These are phyloP conservation scores for Aspergillus hortae DNA, from an alignment of 2,329 filamentous ascomycete species.

Conservation along the genomic window DNA sequence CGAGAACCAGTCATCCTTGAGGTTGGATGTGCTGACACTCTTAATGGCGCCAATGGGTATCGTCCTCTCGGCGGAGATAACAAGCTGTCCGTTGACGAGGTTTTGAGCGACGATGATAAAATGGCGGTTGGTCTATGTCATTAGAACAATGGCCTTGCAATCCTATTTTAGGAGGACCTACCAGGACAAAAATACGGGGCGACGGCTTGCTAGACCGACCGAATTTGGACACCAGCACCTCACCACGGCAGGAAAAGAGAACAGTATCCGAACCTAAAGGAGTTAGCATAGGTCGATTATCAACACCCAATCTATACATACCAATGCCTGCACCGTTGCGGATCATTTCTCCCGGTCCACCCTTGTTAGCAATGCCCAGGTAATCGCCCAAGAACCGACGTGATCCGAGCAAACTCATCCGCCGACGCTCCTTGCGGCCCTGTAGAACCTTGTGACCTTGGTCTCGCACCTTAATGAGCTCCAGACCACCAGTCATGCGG, in stretches of 20 bases:
- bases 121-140: constrained; percentile 65
- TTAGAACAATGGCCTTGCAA: constrained; percentile 11
- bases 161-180: constrained; percentile 22
- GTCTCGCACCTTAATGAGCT: constrained; percentile 84
- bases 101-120: constrained; percentile 87
- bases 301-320: constrained; percentile 37
- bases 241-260: constrained; percentile 86
- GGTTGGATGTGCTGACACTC: constrained; percentile 73
- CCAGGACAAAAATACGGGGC: constrained; percentile 75
- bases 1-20: constrained; percentile 96
- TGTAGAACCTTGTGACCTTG: constrained; percentile 78
- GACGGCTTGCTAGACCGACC: constrained; percentile 92
- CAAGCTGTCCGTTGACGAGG: constrained; percentile 74
- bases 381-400: constrained; percentile 94
- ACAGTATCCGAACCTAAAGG: constrained; percentile 58
- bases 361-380: constrained; percentile 76
- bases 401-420: constrained; percentile 87
- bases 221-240: constrained; percentile 89
- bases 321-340: constrained; percentile 69
- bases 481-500: constrained; percentile 83
- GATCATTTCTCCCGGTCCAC: constrained; percentile 76
- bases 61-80: constrained; percentile 76
- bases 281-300: not conserved
- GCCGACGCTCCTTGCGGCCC: constrained; percentile 82
- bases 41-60: constrained; percentile 86